Base-by-base conservation (phyloP, 2,329 filamentous ascomycete species). In the Ceratocystis smalleyi region DNA sequence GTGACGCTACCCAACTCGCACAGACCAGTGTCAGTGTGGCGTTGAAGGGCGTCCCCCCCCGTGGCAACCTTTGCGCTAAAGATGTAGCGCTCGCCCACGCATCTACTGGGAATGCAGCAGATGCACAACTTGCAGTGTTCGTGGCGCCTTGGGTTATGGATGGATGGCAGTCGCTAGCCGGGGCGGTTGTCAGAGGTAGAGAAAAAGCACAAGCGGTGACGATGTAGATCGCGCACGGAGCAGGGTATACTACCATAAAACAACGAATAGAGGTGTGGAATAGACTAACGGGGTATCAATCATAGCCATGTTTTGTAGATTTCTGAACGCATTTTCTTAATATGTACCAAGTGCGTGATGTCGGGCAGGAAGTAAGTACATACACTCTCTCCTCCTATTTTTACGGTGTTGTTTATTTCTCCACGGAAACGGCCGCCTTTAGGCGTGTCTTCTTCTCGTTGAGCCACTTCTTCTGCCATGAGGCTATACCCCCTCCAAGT, bases 401-500 rank as follows among this genome's bases (percentile, higher is more conserved):
- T 32, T n/a, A 7, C 61, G 17, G n/a, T 40, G 35, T 15, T 40
- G 12, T 40, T 30, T 59, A 47, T 40, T 51, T 27, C 8, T 10
- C 62, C 5, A 78, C 77, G 1, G 55, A 43, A 19, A 85, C 81
- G 12, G 79, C 81, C 61, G 82, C 80, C 71, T 83, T 84, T 66
- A 97, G 73, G 68, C 83, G 81, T 60, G 79, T 80, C 73, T 96
- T 85, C 68, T 88, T 80, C 1, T 83, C 83, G 15, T 85, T 83
- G 59, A 79, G 79, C 92, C 92, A 97, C 6, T 79, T 79, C 71
- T 83, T 85, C 71, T 97, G 89, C 79, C 91, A 83, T 0, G 77
- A 78, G 64, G 96, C 91, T 55, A 97, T 81, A 75, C 89, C 95
- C 0, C 94, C 94, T 1, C 94, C 94, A n/a, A 96, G 74, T 1